These are phyloP conservation scores for Coccomyxa sp. DNA, from an alignment of 139 green algal genomes.

Conservation along the genomic window DNA sequence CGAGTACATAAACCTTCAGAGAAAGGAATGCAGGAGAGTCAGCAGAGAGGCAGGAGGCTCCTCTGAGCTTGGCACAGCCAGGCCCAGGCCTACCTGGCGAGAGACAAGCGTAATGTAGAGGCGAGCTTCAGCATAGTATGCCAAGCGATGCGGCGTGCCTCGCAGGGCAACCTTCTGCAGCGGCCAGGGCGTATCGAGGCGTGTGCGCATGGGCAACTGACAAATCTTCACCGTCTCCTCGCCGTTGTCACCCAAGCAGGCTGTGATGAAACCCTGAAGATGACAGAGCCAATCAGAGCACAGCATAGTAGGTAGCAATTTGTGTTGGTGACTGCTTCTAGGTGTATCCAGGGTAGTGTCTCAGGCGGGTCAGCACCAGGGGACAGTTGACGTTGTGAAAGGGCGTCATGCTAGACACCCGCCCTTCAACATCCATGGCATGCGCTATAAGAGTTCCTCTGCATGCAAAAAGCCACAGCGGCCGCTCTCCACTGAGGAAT, in stretches of 20 bases:
- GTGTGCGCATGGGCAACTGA: conserved; percentile 59
- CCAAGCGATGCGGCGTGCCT: conserved; percentile 51
- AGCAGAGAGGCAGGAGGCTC: too few relatives aligned
- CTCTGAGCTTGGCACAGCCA: too few relatives aligned
- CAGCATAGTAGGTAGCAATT: neutral
- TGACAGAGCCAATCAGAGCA: neutral
- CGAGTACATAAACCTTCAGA: too few relatives aligned
- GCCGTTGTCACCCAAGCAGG: neutral
- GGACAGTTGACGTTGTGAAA: conserved; percentile 90
- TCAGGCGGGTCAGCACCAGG: conserved; percentile 22
- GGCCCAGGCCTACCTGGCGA: conserved; percentile 16
- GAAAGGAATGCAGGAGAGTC: too few relatives aligned
- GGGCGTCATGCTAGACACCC: conserved; percentile 59
- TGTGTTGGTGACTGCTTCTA: too few relatives aligned
- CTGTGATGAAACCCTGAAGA: conserved; percentile 64
- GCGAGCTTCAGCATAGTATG: conserved; percentile 49
- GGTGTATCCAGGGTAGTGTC: neutral
- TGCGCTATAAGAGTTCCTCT: conserved; percentile 59
- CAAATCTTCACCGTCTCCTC: conserved; percentile 64
- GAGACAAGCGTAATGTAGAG: conserved; percentile 53
- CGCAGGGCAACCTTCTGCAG: conserved; percentile 49
- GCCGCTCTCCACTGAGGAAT: conserved; percentile 34
- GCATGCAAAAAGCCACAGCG: conserved; percentile 67
- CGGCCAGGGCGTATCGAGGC: conserved; percentile 72
- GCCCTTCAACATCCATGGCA: conserved; percentile 32